Base-by-base conservation (phyloP, 306 rosid genomes). In the Adenanthera pavonina region DNA sequence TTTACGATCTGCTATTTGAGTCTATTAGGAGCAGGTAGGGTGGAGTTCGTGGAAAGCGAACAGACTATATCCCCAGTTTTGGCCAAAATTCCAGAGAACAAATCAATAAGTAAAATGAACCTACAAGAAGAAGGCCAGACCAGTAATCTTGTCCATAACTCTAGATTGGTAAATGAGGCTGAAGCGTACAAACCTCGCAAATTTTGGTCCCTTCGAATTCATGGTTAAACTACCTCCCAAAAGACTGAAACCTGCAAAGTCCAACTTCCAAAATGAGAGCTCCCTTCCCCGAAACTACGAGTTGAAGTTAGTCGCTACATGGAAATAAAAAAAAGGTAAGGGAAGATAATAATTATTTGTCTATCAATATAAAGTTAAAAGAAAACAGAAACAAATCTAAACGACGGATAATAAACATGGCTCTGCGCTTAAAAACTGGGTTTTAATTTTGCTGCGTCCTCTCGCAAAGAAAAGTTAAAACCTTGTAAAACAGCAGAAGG, bases 171-270 rank as follows among this genome's bases (percentile, higher is more conserved):
- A 56, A 64, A 51, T 20, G 43, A 81, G 59, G 78, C 33, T 20
- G 72, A 44, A 69, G 74, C 56, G 16, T 64, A 86, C 92, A 67
- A 81, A 94, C 98, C 97, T 94, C 49, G 87, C 89, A 91, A 83
- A 86, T 75, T 78, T 88, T 17, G 52, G 69, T 75, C 77, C 85
- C 84, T 64, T 81, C 38, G 75, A 6, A 47, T 76, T 64, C 97
- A 94, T 91, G 78, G 34, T 80, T 34, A 76, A 62, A 35, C 77
- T 64, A 49, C 40, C 72, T 66, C 76, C 5, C 12, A 69, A 52
- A 43, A 71, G 64, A 83, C 34, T 15, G 49, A 34, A 19, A 61
- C 67, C 87, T 83, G 87, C 51, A 83, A 80, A 80, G 65, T 44
- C 67, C 66, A 86, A 48, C 47, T 19, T 47, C 57, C 30, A 25